Percentiles rank a stretch among this genome's conserved stretches.
These are phyloP conservation scores for Dendrobium catenatum DNA, from an alignment of 106 monocot species.

Conservation along the genomic window DNA sequence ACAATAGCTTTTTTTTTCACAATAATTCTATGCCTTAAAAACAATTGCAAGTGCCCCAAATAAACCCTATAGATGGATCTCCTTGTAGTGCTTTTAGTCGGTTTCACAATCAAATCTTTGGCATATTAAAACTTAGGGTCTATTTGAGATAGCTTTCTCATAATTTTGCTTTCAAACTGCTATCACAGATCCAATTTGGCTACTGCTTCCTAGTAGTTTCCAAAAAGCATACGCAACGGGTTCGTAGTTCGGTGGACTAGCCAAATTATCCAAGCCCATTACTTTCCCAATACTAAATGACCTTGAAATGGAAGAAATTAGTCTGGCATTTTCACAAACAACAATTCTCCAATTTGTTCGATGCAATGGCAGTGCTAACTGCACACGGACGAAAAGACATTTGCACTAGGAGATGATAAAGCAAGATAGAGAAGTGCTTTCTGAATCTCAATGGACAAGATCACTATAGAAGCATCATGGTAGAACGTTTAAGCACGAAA, in stretches of 20 bases:
- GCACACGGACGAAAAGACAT: background rate
- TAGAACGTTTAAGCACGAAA: background rate
- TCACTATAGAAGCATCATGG: constrained; percentile 1
- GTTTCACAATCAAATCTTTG: too few relatives aligned
- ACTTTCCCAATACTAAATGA: background rate
- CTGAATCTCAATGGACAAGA: background rate
- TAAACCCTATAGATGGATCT: too few relatives aligned
- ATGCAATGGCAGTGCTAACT: background rate
- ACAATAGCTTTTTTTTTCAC: too few relatives aligned
- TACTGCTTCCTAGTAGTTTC: too few relatives aligned
- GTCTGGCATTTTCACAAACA: background rate
- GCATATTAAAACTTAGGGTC: too few relatives aligned
- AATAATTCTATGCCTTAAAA: too few relatives aligned
- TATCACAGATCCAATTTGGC: too few relatives aligned
- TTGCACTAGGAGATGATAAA: background rate
- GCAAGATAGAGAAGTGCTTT: background rate
- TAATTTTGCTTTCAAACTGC: too few relatives aligned
- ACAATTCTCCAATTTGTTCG: background rate
- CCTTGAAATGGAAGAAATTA: background rate
- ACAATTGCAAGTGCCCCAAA: too few relatives aligned
- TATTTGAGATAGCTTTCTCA: too few relatives aligned
- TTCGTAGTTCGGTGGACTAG: background rate
- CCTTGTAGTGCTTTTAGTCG: too few relatives aligned
- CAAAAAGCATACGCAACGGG: background rate
- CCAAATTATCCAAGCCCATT: background rate